Evolutionary conservation across 805 yeast species (phyloP).

Genomic region (Debaryomyces prosopidis): DNA sequence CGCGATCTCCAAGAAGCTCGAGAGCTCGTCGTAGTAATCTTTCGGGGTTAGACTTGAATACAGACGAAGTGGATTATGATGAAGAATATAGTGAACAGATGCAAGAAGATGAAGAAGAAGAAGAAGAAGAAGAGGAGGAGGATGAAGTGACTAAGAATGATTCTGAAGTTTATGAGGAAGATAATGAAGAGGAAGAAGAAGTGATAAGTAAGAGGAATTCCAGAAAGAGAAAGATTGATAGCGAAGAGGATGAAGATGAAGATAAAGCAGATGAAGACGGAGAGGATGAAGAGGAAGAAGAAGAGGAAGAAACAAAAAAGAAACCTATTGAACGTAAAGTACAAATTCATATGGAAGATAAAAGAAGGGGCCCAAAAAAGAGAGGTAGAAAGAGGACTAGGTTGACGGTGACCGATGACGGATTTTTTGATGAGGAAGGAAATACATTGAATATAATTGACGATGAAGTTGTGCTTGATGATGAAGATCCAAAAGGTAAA

Average conservation of each 20-base stretch:
- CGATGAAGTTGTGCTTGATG: slow-evolving; percentile 75
- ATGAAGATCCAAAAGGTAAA: slow-evolving; percentile 76
- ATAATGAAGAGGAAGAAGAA: slow-evolving; percentile 13
- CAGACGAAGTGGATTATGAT: slow-evolving; percentile 15
- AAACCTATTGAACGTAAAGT: slow-evolving; percentile 9
- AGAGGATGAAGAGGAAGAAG: slow-evolving; percentile 23
- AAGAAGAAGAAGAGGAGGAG: slow-evolving; percentile 17
- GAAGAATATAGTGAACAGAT: slow-evolving; percentile 14
- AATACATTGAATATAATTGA: slow-evolving; percentile 60
- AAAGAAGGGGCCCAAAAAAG: slow-evolving; percentile 33
- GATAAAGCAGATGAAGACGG: slow-evolving; percentile 16
- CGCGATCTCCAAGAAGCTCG: slow-evolving; percentile 3
- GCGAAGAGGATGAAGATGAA: slow-evolving; percentile 22
- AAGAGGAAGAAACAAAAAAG: slow-evolving; percentile 17
- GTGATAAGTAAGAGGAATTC: not conserved
- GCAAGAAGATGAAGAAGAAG: slow-evolving; percentile 19
- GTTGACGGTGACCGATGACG: slow-evolving; percentile 36
- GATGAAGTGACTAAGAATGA: slow-evolving; percentile 18
- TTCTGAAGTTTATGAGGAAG: slow-evolving; percentile 14
- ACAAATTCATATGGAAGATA: slow-evolving; percentile 7
- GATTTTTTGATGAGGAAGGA: slow-evolving; percentile 65
- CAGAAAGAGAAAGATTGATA: slow-evolving; percentile 25
- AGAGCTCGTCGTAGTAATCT: slow-evolving; percentile 10
- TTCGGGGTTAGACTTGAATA: slow-evolving; percentile 18
- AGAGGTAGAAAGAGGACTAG: slow-evolving; percentile 46